Percentiles rank a stretch among this genome's conserved stretches.
phyloP scores from a whole-genome alignment of 1,139 yeast genomes.

The Debaryomyces nepalensis region DNA sequence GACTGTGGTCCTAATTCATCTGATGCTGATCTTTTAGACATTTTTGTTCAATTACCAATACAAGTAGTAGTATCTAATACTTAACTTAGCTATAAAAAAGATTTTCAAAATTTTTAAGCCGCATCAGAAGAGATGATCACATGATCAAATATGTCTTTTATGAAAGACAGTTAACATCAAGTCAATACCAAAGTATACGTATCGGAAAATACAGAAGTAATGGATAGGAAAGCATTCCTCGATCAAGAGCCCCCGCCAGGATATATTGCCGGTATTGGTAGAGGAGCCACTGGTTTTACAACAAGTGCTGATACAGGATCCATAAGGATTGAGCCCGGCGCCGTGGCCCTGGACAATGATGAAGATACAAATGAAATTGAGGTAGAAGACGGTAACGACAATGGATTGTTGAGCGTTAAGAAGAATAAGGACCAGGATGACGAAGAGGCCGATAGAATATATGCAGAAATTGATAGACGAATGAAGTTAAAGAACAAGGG shows the following conservation, averaged over 20 bases:
- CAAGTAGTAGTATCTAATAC: not conserved
- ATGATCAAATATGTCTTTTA: conserved; percentile 5
- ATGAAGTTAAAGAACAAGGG: conserved; percentile 43
- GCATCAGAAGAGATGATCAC: conserved; percentile 2
- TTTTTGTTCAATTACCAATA: conserved; percentile 22
- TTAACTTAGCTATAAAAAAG: conserved; percentile 7
- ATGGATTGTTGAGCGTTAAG: conserved; percentile 34
- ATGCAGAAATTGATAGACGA: conserved; percentile 64
- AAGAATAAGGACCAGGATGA: conserved; percentile 57
- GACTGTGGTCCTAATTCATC: conserved; percentile 41
- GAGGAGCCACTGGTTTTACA: conserved; percentile 95
- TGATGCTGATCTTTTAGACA: conserved; percentile 66
- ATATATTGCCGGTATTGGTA: conserved; percentile 88
- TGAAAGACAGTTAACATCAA: not conserved
- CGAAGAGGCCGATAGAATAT: conserved; percentile 75
- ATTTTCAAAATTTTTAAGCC: conserved; percentile 11
- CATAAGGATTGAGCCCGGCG: conserved; percentile 43
- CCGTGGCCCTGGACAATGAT: conserved; percentile 30
- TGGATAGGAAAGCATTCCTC: conserved; percentile 67
- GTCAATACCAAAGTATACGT: not conserved
- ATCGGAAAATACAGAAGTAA: conserved; percentile 17
- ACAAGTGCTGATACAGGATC: conserved; percentile 79
- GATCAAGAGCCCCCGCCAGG: conserved; percentile 90
- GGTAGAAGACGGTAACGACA: conserved; percentile 30
- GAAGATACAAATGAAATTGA: conserved; percentile 31